Evolutionary conservation across 345 rosid genomes (phyloP).

Genomic region (Eutrema japonicum): DNA sequence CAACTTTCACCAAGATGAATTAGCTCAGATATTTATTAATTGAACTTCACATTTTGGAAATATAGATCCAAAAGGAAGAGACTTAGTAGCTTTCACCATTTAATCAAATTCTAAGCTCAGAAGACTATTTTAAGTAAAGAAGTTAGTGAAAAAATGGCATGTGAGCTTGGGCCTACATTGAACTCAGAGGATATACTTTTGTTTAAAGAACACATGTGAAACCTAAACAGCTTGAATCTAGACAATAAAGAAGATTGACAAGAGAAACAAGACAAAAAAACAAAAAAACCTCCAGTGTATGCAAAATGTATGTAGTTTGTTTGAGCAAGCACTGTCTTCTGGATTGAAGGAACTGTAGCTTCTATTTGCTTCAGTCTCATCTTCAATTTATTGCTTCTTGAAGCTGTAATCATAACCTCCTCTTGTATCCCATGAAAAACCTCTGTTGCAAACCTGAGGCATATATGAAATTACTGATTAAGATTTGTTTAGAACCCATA

Average conservation of each 20-base stretch:
- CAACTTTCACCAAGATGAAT: neutral
- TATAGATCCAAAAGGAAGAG: slow-evolving; percentile 29
- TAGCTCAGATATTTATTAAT: neutral
- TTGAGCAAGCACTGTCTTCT: slow-evolving; percentile 74
- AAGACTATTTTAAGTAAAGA: slow-evolving; percentile 45
- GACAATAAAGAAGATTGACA: slow-evolving; percentile 39
- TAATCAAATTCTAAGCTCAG: slow-evolving; percentile 10
- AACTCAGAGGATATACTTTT: slow-evolving; percentile 41
- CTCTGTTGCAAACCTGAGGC: slow-evolving; percentile 82
- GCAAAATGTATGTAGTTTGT: slow-evolving; percentile 91
- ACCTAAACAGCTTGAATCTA: slow-evolving; percentile 27
- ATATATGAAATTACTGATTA: neutral
- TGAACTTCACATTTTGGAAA: neutral
- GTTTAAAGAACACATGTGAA: slow-evolving; percentile 49
- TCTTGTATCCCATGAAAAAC: slow-evolving; percentile 95
- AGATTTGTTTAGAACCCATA: neutral
- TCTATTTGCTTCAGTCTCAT: slow-evolving; percentile 78
- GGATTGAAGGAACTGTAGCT: slow-evolving; percentile 73
- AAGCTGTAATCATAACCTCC: slow-evolving; percentile 66
- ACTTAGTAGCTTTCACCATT: slow-evolving; percentile 23
- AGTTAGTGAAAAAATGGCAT: slow-evolving; percentile 39
- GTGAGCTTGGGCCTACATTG: slow-evolving; percentile 40
- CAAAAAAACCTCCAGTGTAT: slow-evolving; percentile 77
- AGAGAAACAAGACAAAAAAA: slow-evolving; percentile 55
- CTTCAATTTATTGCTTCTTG: slow-evolving; percentile 73